Evolutionary conservation across 75 land plant species (phyloP).

Genomic region (Gnetum montanum): DNA sequence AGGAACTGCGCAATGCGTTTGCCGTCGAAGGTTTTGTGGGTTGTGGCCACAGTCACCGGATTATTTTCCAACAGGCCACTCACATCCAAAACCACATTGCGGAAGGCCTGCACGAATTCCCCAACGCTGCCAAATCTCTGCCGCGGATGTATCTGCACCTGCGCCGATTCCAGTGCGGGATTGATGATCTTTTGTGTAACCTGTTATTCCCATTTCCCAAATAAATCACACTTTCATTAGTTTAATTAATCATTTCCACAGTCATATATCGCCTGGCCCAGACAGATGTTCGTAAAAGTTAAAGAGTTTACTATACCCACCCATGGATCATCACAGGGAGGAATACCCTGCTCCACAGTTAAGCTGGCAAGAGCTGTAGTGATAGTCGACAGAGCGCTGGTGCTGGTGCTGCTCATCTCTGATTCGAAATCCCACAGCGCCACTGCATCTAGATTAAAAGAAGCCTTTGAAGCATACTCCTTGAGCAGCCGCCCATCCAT

Average conservation of each 20-base stretch:
- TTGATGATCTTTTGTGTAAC: conserved; percentile 44
- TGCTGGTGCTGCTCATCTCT: not conserved
- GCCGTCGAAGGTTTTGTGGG: conserved; percentile 68
- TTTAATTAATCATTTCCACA: not conserved
- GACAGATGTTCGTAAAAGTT: not conserved
- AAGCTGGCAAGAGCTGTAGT: conserved; percentile 5
- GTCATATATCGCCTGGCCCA: not conserved
- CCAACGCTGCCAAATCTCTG: conserved; percentile 31
- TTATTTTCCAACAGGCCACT: conserved; percentile 31
- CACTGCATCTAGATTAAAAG: conserved; percentile 44
- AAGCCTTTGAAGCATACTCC: conserved; percentile 26
- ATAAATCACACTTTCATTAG: not conserved
- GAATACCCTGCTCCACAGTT: conserved; percentile 60
- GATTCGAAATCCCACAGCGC: conserved; percentile 26
- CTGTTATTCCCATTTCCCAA: conserved; percentile 15
- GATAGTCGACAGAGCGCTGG: not conserved
- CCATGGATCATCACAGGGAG: conserved; percentile 53
- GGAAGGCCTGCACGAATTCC: conserved; percentile 44
- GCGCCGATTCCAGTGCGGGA: conserved; percentile 23
- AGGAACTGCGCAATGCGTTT: conserved; percentile 48
- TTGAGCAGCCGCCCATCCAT: conserved; percentile 58
- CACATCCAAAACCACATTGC: conserved; percentile 24
- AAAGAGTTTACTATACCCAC: conserved; percentile 10
- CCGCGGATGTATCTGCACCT: not conserved
- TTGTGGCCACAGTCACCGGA: conserved; percentile 75